Evolutionary conservation across 164 flowering plant species (phyloP).

Genomic region (Stephania japonica): DNA sequence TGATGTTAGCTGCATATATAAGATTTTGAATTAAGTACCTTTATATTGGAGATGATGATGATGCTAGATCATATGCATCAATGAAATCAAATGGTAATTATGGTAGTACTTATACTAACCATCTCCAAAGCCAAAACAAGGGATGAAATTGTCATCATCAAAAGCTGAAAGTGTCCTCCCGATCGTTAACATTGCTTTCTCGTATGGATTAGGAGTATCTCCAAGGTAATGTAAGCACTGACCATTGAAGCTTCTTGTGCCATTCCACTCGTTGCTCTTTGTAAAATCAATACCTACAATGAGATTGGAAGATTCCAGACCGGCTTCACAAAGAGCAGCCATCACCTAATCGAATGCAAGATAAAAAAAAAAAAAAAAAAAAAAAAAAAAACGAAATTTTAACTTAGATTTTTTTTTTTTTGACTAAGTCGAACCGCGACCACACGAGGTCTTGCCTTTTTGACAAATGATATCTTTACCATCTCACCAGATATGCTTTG

Average conservation of each 20-base stretch:
- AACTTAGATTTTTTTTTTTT: no score
- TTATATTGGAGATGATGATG: background rate
- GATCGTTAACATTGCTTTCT: slow-evolving; percentile 64
- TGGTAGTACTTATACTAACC: slow-evolving; percentile 25
- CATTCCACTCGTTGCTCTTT: slow-evolving; percentile 72
- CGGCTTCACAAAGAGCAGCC: slow-evolving; percentile 43
- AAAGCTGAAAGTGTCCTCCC: slow-evolving; percentile 63
- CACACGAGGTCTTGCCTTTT: no score
- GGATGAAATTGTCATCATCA: slow-evolving; percentile 69
- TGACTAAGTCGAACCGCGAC: no score
- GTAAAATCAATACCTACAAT: slow-evolving; percentile 68
- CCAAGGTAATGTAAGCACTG: slow-evolving; percentile 56
- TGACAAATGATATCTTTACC: background rate
- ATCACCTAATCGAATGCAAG: slow-evolving; percentile 34
- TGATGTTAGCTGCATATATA: background rate
- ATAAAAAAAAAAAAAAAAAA: background rate
- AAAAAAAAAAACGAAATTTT: no score
- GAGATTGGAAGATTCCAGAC: slow-evolving; percentile 60
- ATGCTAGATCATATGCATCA: background rate
- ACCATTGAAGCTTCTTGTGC: slow-evolving; percentile 43
- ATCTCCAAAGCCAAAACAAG: slow-evolving; percentile 77
- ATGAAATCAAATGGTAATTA: background rate
- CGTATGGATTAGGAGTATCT: slow-evolving; percentile 48
- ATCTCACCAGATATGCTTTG: slow-evolving; percentile 4
- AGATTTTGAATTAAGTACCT: background rate